Base-by-base conservation (phyloP, 352 stramenopile species). In the Pythium aristosporum region DNA sequence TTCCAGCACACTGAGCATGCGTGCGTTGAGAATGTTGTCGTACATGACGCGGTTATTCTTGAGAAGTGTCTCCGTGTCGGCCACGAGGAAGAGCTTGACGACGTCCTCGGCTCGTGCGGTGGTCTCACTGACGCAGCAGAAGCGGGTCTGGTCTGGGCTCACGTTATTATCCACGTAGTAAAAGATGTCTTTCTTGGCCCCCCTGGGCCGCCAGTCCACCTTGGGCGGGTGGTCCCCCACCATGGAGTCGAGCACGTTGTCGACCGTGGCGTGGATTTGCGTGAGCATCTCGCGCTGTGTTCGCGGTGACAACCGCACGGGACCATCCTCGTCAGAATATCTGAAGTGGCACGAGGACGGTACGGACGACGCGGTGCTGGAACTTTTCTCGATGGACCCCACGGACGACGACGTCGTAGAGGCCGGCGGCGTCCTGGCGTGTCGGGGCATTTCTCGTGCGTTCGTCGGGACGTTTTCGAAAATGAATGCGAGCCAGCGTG, bases 51-150 rank as follows among this genome's bases (percentile, higher is more conserved):
- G 74, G 51, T 74, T 74, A 61, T 82, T 80, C 15, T 72, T 68
- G 30, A 73, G 51, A 53, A 82, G 57, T 5, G 72, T 65, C 0
- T 78, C 67, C 6, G 65, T 69, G 20, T 82, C 75, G 13, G 74
- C 63, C 37, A 84, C 43, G 11, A 80, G 52, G 55, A 85, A 88
- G 3, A 88, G 69, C 67, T 78, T 55, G 65, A 88, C 77, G 16
- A 88, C 47, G 0, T 88, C 79, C 12, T 77, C 65, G 39, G 75
- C 67, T 2, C 55, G 34, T 4, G 79, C 76, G 30, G 59, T 54
- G 2, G 73, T 76, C 42, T 82, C 71, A 47, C 56, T 75, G 28
- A 85, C 79, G 51, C 79, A 88, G 57, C 76, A 84, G 65, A 88
- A 85, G 25, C 79, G 65, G 28, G 72, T 76, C 51, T 85, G 78